These are phyloP conservation scores for Paramecium bursaria DNA, from an alignment of 73 alveolate species.

Conservation along the genomic window DNA sequence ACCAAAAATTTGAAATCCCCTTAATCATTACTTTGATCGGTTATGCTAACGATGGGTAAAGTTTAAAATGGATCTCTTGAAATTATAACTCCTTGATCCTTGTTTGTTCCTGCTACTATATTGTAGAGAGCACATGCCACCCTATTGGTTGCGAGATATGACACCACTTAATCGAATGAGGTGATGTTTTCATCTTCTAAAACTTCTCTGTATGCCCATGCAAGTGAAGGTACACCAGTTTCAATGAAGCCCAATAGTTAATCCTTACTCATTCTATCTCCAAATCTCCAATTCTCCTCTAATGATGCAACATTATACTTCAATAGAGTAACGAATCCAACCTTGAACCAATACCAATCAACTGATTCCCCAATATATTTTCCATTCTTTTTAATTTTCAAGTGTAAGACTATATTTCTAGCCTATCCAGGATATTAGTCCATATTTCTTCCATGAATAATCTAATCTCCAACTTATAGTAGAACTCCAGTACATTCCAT, in stretches of 20 bases:
- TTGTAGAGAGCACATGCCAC: constrained; percentile 49
- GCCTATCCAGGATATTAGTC: constrained; percentile 52
- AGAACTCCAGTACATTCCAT: constrained; percentile 56
- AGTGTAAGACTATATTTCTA: constrained; percentile 48
- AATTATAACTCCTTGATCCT: constrained; percentile 39
- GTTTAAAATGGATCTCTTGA: constrained; percentile 51
- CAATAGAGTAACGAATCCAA: constrained; percentile 52
- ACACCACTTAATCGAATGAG: constrained; percentile 6
- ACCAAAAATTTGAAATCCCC: constrained; percentile 28
- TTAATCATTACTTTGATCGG: neutral
- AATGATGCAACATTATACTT: constrained; percentile 48
- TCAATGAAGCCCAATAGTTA: neutral
- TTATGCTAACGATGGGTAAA: neutral
- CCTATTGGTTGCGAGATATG: constrained; percentile 18
- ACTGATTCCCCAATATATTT: constrained; percentile 58
- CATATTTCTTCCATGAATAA: constrained; percentile 62
- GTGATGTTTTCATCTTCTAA: too few species aligned
- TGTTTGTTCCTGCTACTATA: constrained; percentile 18
- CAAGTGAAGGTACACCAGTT: too few species aligned
- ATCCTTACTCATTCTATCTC: neutral
- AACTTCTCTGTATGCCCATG: too few species aligned
- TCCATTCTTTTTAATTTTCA: constrained; percentile 29
- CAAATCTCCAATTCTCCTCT: constrained; percentile 60
- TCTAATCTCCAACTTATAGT: constrained; percentile 2
- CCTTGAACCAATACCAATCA: constrained; percentile 65